A percentile compares a stretch with the other conserved stretches of the same genome.
These are phyloP conservation scores for Phytophthora syringae DNA, from an alignment of 352 stramenopile species.

Conservation along the genomic window DNA sequence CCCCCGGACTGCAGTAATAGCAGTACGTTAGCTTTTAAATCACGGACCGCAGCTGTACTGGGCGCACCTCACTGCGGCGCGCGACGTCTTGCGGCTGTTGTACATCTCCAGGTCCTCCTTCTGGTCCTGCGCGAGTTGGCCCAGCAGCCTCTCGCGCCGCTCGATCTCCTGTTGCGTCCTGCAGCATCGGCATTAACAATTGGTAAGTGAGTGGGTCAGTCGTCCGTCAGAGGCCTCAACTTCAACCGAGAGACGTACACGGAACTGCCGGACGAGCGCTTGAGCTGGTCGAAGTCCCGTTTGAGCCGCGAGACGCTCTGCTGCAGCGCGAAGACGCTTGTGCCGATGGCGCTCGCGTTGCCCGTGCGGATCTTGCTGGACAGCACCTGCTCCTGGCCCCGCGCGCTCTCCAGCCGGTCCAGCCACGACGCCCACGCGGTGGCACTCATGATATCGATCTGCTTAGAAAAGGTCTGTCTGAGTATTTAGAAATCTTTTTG, in stretches of 20 bases:
- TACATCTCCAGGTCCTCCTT: slow-evolving; percentile 80
- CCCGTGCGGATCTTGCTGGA: slow-evolving; percentile 70
- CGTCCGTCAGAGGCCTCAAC: too few relatives aligned
- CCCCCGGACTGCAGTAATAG: slow-evolving; percentile 33
- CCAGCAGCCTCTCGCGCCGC: slow-evolving; percentile 67
- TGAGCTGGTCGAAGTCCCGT: slow-evolving; percentile 85
- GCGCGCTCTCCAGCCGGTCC: slow-evolving; percentile 81
- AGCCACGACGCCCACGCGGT: slow-evolving; percentile 81
- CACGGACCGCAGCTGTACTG: slow-evolving; percentile 26
- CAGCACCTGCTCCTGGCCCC: slow-evolving; percentile 68
- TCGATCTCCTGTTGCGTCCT: slow-evolving; percentile 79
- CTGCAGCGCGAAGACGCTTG: slow-evolving; percentile 86
- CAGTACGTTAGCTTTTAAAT: too few relatives aligned
- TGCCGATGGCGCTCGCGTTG: slow-evolving; percentile 67
- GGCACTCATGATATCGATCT: slow-evolving; percentile 64
- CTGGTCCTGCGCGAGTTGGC: slow-evolving; percentile 70
- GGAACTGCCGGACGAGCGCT: slow-evolving; percentile 45
- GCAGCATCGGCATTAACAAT: neutral
- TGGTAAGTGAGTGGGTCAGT: too few relatives aligned
- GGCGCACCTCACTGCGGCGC: slow-evolving; percentile 37
- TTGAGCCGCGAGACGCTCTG: slow-evolving; percentile 83
- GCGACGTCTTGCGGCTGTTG: slow-evolving; percentile 63
- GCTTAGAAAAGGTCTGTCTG: neutral
- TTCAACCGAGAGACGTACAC: slow-evolving; percentile 72
- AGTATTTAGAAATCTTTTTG: slow-evolving; percentile 26